These are phyloP conservation scores for Penicillium sp. DNA, from an alignment of 2,329 filamentous ascomycete genomes.

Conservation along the genomic window DNA sequence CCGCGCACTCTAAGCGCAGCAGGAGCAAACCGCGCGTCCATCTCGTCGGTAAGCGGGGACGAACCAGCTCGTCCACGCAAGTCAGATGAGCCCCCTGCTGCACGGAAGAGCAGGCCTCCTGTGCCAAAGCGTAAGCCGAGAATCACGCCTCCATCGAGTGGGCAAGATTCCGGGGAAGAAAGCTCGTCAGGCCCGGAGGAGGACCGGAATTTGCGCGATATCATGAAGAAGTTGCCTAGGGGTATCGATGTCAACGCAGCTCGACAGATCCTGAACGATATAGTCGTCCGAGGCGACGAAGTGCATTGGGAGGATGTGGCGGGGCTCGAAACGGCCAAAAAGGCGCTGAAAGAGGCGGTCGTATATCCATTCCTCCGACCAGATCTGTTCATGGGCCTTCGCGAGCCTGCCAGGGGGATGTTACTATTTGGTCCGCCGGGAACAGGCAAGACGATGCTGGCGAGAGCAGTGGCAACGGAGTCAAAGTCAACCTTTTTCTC, in stretches of 20 bases:
- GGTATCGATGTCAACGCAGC: slow-evolving; percentile 80
- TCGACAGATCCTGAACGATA: slow-evolving; percentile 91
- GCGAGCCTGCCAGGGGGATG: slow-evolving; percentile 93
- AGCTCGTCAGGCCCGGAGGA: slow-evolving; percentile 46
- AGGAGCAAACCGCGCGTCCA: slow-evolving; percentile 8
- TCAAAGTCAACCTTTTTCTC: slow-evolving; percentile 95
- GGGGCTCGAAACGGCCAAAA: slow-evolving; percentile 84
- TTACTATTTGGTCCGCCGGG: slow-evolving; percentile 92
- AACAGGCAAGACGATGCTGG: slow-evolving; percentile 98
- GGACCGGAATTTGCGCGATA: slow-evolving; percentile 58
- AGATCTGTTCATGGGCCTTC: slow-evolving; percentile 90
- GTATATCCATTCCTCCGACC: slow-evolving; percentile 95
- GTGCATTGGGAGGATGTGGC: slow-evolving; percentile 94
- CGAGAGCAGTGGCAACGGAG: slow-evolving; percentile 89
- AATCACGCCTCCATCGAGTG: slow-evolving; percentile 44
- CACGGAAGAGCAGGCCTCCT: slow-evolving; percentile 22
- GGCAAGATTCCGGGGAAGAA: slow-evolving; percentile 41
- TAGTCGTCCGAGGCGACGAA: slow-evolving; percentile 89
- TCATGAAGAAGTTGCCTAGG: slow-evolving; percentile 74
- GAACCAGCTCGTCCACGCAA: slow-evolving; percentile 23
- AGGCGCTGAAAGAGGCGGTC: slow-evolving; percentile 87
- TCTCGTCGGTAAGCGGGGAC: slow-evolving; percentile 33
- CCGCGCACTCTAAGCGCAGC: slow-evolving; percentile 7
- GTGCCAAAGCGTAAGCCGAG: slow-evolving; percentile 31
- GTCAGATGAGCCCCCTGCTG: slow-evolving; percentile 16